Evolutionary conservation across 208 protist genomes (phyloP).

Genomic region (Trypanosoma melophagium): DNA sequence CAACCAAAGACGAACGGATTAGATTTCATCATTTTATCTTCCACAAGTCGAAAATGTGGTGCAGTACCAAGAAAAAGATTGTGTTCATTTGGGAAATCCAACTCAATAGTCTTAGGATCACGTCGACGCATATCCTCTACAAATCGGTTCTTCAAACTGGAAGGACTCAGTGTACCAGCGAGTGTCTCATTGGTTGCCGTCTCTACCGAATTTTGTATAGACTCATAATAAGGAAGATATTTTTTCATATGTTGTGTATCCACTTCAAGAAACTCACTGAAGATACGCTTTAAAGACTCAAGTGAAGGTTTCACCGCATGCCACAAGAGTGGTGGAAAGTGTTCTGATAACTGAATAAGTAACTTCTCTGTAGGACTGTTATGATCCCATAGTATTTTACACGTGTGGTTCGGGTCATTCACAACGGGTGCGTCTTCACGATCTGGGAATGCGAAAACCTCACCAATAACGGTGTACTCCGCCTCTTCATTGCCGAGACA

Average conservation of each 20-base stretch:
- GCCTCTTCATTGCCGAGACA: constrained; percentile 78
- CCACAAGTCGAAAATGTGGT: constrained; percentile 75
- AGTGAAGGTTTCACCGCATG: constrained; percentile 82
- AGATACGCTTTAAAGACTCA: constrained; percentile 75
- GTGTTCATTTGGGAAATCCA: constrained; percentile 83
- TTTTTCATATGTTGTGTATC: constrained; percentile 91
- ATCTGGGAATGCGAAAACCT: constrained; percentile 90
- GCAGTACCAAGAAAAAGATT: constrained; percentile 85
- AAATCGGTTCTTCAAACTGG: constrained; percentile 83
- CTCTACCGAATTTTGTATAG: constrained; percentile 79
- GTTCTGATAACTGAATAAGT: constrained; percentile 84
- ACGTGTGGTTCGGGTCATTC: constrained; percentile 80
- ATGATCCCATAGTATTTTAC: constrained; percentile 88
- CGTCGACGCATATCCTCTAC: constrained; percentile 88
- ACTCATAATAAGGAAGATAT: constrained; percentile 88
- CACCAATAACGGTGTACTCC: constrained; percentile 92
- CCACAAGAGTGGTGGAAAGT: constrained; percentile 91
- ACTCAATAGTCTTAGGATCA: constrained; percentile 69
- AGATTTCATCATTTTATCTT: constrained; percentile 84
- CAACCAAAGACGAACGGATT: constrained; percentile 93
- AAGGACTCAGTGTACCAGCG: constrained; percentile 66
- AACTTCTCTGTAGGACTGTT: constrained; percentile 88
- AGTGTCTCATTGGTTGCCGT: constrained; percentile 74
- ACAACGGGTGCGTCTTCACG: constrained; percentile 88
- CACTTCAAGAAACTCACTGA: constrained; percentile 88